These are phyloP conservation scores for Lentithecium fluviatile DNA, from an alignment of 495 filamentous ascomycete genomes.

Conservation along the genomic window DNA sequence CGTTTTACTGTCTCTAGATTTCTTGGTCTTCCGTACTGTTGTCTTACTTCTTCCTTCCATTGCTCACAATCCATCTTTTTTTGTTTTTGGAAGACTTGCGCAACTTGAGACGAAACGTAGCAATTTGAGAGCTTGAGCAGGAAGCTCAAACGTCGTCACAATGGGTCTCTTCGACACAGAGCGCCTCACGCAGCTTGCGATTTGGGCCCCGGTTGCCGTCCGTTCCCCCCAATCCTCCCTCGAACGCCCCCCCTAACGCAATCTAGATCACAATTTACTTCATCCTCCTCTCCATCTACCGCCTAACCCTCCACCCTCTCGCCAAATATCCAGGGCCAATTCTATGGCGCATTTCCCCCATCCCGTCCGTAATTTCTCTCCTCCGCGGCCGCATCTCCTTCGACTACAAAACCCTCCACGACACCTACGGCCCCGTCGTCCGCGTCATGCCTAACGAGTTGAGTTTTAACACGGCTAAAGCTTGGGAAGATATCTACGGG, in stretches of 20 bases:
- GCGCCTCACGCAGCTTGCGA: constrained; percentile 12
- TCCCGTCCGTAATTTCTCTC: constrained; percentile 21
- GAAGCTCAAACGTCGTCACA: neutral
- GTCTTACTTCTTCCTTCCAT: no score
- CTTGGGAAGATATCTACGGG: constrained; percentile 43
- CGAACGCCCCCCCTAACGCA: neutral
- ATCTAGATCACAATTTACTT: constrained; percentile 28
- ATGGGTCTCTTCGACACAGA: constrained; percentile 30
- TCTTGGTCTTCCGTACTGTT: no score
- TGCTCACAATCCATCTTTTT: no score
- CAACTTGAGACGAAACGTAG: no score
- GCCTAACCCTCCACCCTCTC: constrained; percentile 50
- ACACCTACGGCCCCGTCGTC: constrained; percentile 32
- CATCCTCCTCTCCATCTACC: constrained; percentile 41
- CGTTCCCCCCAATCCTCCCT: neutral
- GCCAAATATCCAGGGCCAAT: constrained; percentile 27
- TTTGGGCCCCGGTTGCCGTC: constrained; percentile 23
- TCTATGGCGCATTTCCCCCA: constrained; percentile 24
- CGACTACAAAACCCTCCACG: constrained; percentile 21
- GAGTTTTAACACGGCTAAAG: constrained; percentile 37
- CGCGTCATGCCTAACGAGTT: constrained; percentile 42
- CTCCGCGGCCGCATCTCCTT: constrained; percentile 21
- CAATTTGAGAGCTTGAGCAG: neutral
- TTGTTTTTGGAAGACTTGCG: no score
- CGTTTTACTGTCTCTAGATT: no score